A percentile compares a stretch with the other conserved stretches of the same genome.
Evolutionary conservation across 345 rosid species (phyloP).

Genomic region (Murraya koenigii): DNA sequence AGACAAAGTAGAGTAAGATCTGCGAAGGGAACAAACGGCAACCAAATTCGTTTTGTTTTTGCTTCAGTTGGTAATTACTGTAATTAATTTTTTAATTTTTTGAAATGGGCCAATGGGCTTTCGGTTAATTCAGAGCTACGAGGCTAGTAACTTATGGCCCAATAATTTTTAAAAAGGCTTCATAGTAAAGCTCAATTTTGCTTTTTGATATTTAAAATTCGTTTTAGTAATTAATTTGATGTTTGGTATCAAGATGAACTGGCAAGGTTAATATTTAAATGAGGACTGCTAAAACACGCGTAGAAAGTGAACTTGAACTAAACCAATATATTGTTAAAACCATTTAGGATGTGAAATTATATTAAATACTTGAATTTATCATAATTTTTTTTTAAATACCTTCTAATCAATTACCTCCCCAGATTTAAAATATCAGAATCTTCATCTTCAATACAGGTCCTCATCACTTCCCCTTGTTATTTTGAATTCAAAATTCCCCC

Average conservation of each 20-base stretch:
- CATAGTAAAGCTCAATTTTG: not conserved
- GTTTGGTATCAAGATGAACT: too few species aligned
- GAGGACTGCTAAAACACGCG: too few species aligned
- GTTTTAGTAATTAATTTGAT: not conserved
- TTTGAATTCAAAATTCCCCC: slow-evolving; percentile 3
- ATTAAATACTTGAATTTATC: too few species aligned
- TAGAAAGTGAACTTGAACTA: too few species aligned
- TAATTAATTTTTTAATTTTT: not conserved
- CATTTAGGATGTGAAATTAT: too few species aligned
- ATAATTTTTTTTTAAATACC: too few species aligned
- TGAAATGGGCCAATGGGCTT: not conserved
- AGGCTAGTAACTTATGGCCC: not conserved
- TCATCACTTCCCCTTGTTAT: too few species aligned
- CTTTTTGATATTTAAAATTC: not conserved
- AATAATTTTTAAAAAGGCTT: not conserved
- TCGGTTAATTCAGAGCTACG: too few species aligned
- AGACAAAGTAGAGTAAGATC: not conserved
- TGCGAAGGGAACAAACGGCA: not conserved
- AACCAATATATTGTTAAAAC: too few species aligned
- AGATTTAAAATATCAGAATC: too few species aligned
- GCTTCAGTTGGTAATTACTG: not conserved
- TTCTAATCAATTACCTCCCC: too few species aligned
- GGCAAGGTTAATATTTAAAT: too few species aligned
- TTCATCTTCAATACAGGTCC: not conserved
- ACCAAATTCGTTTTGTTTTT: not conserved